Percentiles rank a stretch among this genome's conserved stretches.
Evolutionary conservation across 1,284 basidiomycete species (phyloP).

Genomic region (Ganoderma leucocontextum): DNA sequence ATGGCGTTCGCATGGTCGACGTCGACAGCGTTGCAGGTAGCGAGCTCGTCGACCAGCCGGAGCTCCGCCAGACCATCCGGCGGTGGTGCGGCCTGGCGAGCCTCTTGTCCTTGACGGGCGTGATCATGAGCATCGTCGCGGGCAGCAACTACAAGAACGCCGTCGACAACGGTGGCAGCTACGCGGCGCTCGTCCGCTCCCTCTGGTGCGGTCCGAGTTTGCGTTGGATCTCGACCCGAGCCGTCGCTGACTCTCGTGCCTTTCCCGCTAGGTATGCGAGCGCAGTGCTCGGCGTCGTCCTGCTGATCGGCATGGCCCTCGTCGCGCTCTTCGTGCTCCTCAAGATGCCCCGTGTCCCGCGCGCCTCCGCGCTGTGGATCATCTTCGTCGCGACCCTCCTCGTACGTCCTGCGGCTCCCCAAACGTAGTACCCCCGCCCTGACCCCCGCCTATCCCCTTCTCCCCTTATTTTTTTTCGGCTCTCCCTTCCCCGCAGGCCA

Average conservation of each 20-base stretch:
- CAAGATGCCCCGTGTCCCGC: constrained; percentile 20
- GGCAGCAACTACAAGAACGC: constrained; percentile 37
- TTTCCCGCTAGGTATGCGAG: constrained; percentile 22
- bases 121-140: constrained; percentile 40
- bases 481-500: too few relatives aligned
- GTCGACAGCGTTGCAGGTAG: background rate
- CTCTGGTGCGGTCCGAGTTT: constrained; percentile 28
- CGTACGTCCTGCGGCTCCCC: constrained; percentile 9
- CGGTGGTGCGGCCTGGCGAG: constrained; percentile 35
- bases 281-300: constrained; percentile 19
- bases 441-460: too few relatives aligned
- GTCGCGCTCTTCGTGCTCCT: constrained; percentile 14
- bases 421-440: too few relatives aligned
- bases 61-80: constrained; percentile 31
- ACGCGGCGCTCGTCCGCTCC: constrained; percentile 33
- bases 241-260: background rate
- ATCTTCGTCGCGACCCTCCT: constrained; percentile 17
- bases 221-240: too few relatives aligned
- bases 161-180: constrained; percentile 23
- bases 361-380: constrained; percentile 12
- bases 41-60: constrained; percentile 35
- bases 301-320: background rate
- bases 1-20: background rate
- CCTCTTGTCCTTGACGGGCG: constrained; percentile 35
- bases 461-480: too few relatives aligned